A percentile compares a stretch with the other conserved stretches of the same genome.
Conservation (phyloP, 2,329 filamentous ascomycete species). For the Colletotrichum cordylinicola region DNA sequence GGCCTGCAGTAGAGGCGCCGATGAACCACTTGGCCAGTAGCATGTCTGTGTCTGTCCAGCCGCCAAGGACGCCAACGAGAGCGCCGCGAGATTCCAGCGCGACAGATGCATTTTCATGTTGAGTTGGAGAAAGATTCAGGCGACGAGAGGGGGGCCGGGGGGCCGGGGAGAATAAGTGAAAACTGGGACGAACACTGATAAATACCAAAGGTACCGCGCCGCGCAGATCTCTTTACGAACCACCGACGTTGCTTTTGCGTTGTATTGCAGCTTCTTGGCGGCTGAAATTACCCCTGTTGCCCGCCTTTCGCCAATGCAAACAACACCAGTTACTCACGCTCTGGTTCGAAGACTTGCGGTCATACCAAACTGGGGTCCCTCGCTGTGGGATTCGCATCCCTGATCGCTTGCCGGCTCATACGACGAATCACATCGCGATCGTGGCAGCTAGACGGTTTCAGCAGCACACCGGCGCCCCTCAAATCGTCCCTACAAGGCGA, state of each 20-base stretch:
- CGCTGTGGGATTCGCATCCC: not conserved
- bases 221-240: not conserved
- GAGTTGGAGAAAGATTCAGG: not conserved
- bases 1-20: not conserved
- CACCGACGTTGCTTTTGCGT: not conserved
- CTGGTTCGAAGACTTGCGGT: not conserved
- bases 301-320: not conserved
- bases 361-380: not conserved
- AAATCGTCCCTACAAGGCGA: not conserved
- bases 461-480: not conserved
- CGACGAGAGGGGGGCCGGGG: not conserved
- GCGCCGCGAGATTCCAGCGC: not conserved
- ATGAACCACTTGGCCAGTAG: conserved; percentile 2
- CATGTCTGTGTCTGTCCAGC: conserved; percentile 5
- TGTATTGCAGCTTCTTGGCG: not conserved
- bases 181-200: not conserved
- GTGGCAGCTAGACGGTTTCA: not conserved
- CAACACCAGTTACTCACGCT: not conserved
- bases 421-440: not conserved
- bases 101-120: not conserved
- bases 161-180: not conserved
- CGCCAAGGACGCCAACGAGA: not conserved
- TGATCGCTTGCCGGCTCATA: not conserved
- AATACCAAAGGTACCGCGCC: not conserved
- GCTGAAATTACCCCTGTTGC: not conserved